A percentile compares a stretch with the other conserved stretches of the same genome.
phyloP scores from a whole-genome alignment of 1,139 yeast species.

The Tardiomyces depauwii region DNA sequence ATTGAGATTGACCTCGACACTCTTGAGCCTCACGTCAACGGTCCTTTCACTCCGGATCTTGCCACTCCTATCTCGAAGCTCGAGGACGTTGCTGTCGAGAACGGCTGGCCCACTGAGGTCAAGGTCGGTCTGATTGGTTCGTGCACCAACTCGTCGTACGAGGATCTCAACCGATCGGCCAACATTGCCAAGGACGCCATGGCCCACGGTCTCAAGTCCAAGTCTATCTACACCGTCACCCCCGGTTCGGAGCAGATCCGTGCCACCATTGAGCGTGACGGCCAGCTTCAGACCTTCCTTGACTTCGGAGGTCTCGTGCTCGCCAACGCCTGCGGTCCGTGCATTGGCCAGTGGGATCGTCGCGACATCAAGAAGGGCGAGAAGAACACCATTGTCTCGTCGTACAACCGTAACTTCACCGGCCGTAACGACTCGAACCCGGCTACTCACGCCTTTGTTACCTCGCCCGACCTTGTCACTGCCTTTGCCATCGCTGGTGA shows the following conservation, averaged over 20 bases:
- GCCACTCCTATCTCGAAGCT: conserved; percentile 94
- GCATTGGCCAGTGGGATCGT: conserved; percentile 99
- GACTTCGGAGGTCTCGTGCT: conserved; percentile 91
- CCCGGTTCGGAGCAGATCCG: conserved; percentile 99
- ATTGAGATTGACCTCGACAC: conserved; percentile 91
- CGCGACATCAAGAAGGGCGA: conserved; percentile 95
- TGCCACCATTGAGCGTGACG: conserved; percentile 97
- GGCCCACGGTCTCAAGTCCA: conserved; percentile 80
- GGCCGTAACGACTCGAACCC: conserved; percentile 99
- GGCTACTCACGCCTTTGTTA: conserved; percentile 94
- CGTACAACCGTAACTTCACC: conserved; percentile 98
- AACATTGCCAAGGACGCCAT: conserved; percentile 88
- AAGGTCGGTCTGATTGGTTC: conserved; percentile 97
- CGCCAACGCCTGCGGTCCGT: conserved; percentile 99
- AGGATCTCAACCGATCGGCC: conserved; percentile 97
- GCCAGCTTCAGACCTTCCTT: conserved; percentile 79
- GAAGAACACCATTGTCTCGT: conserved; percentile 95
- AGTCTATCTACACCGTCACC: conserved; percentile 84
- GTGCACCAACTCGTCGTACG: conserved; percentile 98
- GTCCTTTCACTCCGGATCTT: conserved; percentile 99
- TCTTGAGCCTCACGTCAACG: conserved; percentile 95
- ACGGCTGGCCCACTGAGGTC: conserved; percentile 91
- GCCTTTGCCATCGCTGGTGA: conserved; percentile 97
- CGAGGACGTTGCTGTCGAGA: conserved; percentile 76
- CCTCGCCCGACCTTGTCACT: conserved; percentile 95